phyloP scores from a whole-genome alignment of 257 asterid genomes.

The Nicotiana attenuata region DNA sequence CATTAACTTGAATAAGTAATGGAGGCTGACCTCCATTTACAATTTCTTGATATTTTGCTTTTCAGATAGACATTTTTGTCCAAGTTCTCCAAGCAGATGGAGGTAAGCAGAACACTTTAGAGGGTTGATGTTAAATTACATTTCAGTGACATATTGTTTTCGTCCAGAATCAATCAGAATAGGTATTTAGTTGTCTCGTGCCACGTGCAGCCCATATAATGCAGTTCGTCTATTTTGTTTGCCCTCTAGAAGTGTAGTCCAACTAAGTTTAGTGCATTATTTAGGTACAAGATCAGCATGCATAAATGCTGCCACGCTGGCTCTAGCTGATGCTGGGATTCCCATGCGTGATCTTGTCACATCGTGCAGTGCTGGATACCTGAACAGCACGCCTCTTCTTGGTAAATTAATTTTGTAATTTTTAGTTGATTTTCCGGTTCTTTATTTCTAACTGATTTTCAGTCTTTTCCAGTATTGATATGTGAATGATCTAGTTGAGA shows the following conservation, averaged over 20 bases:
- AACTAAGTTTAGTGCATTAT: conserved; percentile 9
- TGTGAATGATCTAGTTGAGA: not conserved
- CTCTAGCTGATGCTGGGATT: conserved; percentile 97
- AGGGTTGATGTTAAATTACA: not conserved
- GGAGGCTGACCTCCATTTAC: not conserved
- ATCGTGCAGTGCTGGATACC: conserved; percentile 86
- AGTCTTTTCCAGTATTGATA: not conserved
- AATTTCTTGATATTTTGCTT: conserved; percentile 10
- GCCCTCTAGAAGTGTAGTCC: not conserved
- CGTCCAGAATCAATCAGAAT: not conserved
- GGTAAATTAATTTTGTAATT: conserved; percentile 33
- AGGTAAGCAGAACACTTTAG: conserved; percentile 31
- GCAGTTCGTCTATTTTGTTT: not conserved
- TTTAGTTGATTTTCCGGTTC: not conserved
- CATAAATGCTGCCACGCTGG: conserved; percentile 97
- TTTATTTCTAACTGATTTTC: not conserved
- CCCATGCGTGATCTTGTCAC: conserved; percentile 95
- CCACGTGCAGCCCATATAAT: conserved; percentile 4
- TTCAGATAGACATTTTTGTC: conserved; percentile 91
- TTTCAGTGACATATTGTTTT: not conserved
- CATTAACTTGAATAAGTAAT: not conserved
- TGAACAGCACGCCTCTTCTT: conserved; percentile 76
- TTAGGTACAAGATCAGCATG: conserved; percentile 98
- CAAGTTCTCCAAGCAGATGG: conserved; percentile 99
- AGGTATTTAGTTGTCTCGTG: not conserved